Base-by-base conservation (phyloP, 441 rosid species). In the Raphanus hybrid region DNA sequence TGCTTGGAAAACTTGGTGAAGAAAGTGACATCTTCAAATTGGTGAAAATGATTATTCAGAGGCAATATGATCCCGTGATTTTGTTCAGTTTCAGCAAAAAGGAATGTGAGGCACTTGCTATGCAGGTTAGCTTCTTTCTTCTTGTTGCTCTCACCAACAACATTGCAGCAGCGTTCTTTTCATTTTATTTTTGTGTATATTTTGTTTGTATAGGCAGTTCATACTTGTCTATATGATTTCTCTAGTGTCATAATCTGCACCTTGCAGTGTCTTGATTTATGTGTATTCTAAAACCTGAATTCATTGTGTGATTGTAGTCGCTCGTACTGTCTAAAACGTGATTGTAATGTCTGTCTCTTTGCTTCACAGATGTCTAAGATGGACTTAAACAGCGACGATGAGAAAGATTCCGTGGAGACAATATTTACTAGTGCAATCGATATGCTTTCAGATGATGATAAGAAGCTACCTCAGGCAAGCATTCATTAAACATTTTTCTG, bases 401-500 rank as follows among this genome's bases (percentile, higher is more conserved):
- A 96, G 87, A 96, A 96, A 87, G 91, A 65, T 50, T 85, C 85
- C 72, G 92, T 81, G 65, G 99, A 96, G 83, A 87, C 85, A 20
- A 92, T 93, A 71, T 96, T 92, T 76, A 92, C 96, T 87, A 92
- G 94, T 85, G 99, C 99, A 73, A 92, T 96, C 85, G 98, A 90
- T 85, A 91, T 90, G 91, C 98, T 96, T 74, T 96, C 99, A 27
- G 92, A 92, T 74, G 99, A 96, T 81, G 99, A 96, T 84, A 96
- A 92, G 83, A 93, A 96, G 87, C 92, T 96, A 76, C 99, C 99
- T 62, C 99, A 96, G 99, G 99, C 84, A 87, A 90, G 92, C 82
- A 75, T 23, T 83, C 55, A 20, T 61, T 75, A 62, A 57, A 65
- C 35, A 75, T 71, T 32, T 78, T 75, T 71, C 39, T 71, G 62